Conservation (phyloP, 2,329 filamentous ascomycete species). For the Diplodia seriata region DNA sequence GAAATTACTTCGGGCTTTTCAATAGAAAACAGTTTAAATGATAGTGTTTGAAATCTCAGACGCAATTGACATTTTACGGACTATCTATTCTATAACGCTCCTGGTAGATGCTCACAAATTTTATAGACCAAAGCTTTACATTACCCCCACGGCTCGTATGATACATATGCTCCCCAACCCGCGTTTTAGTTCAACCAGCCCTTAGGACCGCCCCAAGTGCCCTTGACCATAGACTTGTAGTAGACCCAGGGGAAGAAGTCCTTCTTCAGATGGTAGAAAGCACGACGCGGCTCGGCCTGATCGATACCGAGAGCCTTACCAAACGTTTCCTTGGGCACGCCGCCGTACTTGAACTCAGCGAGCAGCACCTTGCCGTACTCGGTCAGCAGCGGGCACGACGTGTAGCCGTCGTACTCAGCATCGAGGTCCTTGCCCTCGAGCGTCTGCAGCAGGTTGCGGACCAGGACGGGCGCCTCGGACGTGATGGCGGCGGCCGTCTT, state of each 20-base stretch:
- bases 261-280: slow-evolving; percentile 70
- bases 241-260: slow-evolving; percentile 74
- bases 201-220: slow-evolving; percentile 67
- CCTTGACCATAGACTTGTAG: slow-evolving; percentile 65
- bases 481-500: slow-evolving; percentile 51
- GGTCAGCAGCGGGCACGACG: slow-evolving; percentile 48
- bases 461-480: slow-evolving; percentile 46
- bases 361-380: slow-evolving; percentile 69
- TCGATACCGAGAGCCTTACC: slow-evolving; percentile 60
- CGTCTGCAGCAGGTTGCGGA: slow-evolving; percentile 44
- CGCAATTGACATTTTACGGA: too few species aligned
- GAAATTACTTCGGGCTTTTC: too few species aligned
- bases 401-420: slow-evolving; percentile 48
- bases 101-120: too few species aligned
- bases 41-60: too few species aligned
- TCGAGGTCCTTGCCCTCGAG: slow-evolving; percentile 41
- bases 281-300: slow-evolving; percentile 61
- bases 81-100: too few species aligned
- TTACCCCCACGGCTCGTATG: too few species aligned
- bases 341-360: slow-evolving; percentile 71
- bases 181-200: slow-evolving; percentile 49
- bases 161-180: too few species aligned
- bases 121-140: too few species aligned
- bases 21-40: too few species aligned
- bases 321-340: slow-evolving; percentile 69